These are phyloP conservation scores for Fusarium sp. DNA, from an alignment of 2,329 filamentous ascomycete species.

Conservation along the genomic window DNA sequence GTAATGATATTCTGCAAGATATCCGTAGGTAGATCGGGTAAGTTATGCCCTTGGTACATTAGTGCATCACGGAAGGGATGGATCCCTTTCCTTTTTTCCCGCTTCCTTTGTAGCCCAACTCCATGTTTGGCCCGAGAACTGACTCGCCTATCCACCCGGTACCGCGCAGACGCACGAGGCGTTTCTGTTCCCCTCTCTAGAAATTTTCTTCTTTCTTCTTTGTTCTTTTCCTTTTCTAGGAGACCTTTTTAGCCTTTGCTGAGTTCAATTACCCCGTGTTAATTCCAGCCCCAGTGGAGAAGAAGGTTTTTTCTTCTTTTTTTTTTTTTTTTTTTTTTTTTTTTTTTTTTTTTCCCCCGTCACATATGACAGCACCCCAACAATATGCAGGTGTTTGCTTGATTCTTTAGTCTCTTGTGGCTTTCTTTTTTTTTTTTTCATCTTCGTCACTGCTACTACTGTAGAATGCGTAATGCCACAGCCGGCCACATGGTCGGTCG, in stretches of 20 bases:
- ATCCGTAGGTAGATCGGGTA: slow-evolving; percentile 5
- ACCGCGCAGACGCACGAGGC: neutral
- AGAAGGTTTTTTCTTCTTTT: neutral
- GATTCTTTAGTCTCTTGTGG: neutral
- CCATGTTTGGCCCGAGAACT: slow-evolving; percentile 17
- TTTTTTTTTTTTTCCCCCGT: no score
- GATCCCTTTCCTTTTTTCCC: slow-evolving; percentile 9
- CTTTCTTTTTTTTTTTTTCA: neutral
- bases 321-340: no score
- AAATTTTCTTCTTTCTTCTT: slow-evolving; percentile 11
- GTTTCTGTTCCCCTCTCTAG: neutral
- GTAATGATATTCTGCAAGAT: slow-evolving; percentile 24
- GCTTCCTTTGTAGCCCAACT: neutral
- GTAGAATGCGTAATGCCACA: neutral
- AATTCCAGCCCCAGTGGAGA: neutral
- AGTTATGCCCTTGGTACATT: slow-evolving; percentile 26
- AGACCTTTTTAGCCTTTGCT: neutral
- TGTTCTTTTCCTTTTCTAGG: neutral
- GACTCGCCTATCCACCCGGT: slow-evolving; percentile 23
- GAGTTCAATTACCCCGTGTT: neutral
- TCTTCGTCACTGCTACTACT: no score
- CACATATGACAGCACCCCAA: neutral
- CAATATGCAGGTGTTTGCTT: neutral
- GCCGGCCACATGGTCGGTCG: slow-evolving; percentile 20
- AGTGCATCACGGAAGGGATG: slow-evolving; percentile 15